Evolutionary conservation across 2,329 filamentous ascomycete genomes (phyloP), one percentile per base, ranked within the genome.

Genomic region (Verticillium alfalfae): DNA sequence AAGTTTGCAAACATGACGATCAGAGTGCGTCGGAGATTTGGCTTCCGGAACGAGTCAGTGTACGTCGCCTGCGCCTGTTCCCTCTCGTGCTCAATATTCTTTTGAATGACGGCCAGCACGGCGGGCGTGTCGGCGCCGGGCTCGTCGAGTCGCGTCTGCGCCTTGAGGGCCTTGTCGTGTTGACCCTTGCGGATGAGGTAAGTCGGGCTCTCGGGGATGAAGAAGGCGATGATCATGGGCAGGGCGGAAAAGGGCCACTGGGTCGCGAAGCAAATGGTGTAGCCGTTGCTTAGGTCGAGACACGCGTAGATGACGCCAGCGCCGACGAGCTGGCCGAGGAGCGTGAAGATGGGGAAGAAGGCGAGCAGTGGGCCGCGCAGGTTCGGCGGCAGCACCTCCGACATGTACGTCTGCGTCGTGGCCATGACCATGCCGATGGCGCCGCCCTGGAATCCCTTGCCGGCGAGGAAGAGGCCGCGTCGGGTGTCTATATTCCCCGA

Each of bases 171-270:
- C 56, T 79, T 68, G 1, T 71, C 70, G 12, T 76, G 68, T 6
- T 69, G 68, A 4, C 71, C 72, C 59, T 75, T 78, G 3, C 79
- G 75, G 1, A 85, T 69, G 1, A 84, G 70, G 63, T 77, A 84
- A 0, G 79, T 73, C 0, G 83, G 83, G 13, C 77, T 81, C 64
- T 85, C 82, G 0, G 82, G 82, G 38, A 84, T 74, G 55, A 80
- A 49, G 37, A 79, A 66, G 0, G 80, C 72, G 16, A 81, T 67
- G 18, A 78, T 3, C 15, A 83, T 68, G 0, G 80, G 76, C 1
- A 80, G 63, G 6, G 73, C 70, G 0, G 78, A 76, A 63, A 77
- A 79, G 0, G 75, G 70, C 78, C 79, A 81, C 62, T 80, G 76
- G 0, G 77, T 75, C 1, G 72, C 78, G 62, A 82, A 77, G 13